Percentiles rank a stretch among this genome's conserved stretches.
These are phyloP conservation scores for Ramularia collo-cygni DNA, from an alignment of 2,329 filamentous ascomycete genomes.

Conservation along the genomic window DNA sequence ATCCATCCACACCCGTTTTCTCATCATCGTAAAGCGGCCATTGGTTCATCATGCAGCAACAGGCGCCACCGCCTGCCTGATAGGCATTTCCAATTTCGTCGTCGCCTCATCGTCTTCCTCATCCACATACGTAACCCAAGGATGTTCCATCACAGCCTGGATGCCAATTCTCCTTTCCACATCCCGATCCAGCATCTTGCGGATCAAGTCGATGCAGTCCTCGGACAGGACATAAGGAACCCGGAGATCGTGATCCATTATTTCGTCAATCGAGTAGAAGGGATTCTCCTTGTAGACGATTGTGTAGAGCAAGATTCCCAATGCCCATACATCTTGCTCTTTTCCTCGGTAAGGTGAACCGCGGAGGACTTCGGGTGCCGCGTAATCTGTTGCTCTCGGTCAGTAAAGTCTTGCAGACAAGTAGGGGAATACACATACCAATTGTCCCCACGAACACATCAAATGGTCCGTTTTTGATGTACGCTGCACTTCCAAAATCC, in stretches of 20 bases:
- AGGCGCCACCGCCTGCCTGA: not conserved
- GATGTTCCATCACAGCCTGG: conserved; percentile 76
- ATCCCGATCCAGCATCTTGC: conserved; percentile 86
- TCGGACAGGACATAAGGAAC: conserved; percentile 86
- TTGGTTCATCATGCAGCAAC: too few relatives aligned
- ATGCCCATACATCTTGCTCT: conserved; percentile 96
- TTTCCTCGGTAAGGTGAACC: conserved; percentile 89
- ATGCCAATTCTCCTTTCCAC: conserved; percentile 80
- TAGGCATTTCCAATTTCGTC: conserved; percentile 1
- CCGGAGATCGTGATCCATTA: conserved; percentile 91
- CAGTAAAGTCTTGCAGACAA: not conserved
- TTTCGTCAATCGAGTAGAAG: conserved; percentile 98
- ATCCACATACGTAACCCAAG: conserved; percentile 56
- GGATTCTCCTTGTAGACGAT: conserved; percentile 99
- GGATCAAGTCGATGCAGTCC: conserved; percentile 84
- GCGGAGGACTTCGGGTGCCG: conserved; percentile 92
- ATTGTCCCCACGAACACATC: conserved; percentile 99
- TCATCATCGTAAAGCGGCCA: too few relatives aligned
- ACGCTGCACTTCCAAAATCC: conserved; percentile 95
- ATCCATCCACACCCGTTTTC: too few relatives aligned
- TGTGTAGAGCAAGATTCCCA: conserved; percentile 94
- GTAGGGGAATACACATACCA: conserved; percentile 52
- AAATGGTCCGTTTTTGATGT: conserved; percentile 97
- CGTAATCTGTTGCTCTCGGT: conserved; percentile 66
- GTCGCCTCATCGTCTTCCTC: conserved; percentile 18